Conservation (phyloP, 2,329 filamentous ascomycete genomes). For the Zymoseptoria pseudotritici region DNA sequence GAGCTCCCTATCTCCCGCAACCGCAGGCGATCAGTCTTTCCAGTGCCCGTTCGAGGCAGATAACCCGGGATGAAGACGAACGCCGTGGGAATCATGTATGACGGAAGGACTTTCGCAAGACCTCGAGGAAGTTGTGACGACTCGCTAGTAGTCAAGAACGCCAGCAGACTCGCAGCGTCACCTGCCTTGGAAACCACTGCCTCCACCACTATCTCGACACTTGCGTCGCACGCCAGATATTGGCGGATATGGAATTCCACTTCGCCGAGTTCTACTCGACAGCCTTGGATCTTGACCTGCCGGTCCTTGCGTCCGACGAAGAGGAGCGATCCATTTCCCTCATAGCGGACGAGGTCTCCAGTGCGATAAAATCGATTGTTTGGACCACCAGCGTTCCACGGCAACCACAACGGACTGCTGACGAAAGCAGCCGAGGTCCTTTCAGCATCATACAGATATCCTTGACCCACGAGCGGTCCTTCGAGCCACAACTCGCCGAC, state of each 20-base stretch:
- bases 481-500: constrained; percentile 43
- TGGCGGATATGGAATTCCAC: not conserved
- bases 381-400: not conserved
- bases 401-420: not conserved
- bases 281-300: constrained; percentile 70
- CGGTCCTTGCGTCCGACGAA: constrained; percentile 66
- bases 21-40: not conserved
- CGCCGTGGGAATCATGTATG: not conserved
- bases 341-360: constrained; percentile 17
- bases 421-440: constrained; percentile 21
- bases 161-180: not conserved
- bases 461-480: constrained; percentile 39
- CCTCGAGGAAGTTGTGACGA: not conserved
- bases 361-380: constrained; percentile 5
- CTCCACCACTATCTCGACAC: not conserved
- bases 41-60: not conserved
- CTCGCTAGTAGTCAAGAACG: not conserved
- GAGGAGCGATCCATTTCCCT: constrained; percentile 10
- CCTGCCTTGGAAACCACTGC: not conserved
- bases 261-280: constrained; percentile 63
- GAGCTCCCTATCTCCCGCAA: not conserved
- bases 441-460: constrained; percentile 33
- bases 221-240: not conserved
- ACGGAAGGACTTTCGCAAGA: not conserved
- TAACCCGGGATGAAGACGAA: not conserved